Evolutionary conservation across 306 rosid species (phyloP), one percentile per base, ranked within the genome.

Genomic region (Crotalaria pallida): DNA sequence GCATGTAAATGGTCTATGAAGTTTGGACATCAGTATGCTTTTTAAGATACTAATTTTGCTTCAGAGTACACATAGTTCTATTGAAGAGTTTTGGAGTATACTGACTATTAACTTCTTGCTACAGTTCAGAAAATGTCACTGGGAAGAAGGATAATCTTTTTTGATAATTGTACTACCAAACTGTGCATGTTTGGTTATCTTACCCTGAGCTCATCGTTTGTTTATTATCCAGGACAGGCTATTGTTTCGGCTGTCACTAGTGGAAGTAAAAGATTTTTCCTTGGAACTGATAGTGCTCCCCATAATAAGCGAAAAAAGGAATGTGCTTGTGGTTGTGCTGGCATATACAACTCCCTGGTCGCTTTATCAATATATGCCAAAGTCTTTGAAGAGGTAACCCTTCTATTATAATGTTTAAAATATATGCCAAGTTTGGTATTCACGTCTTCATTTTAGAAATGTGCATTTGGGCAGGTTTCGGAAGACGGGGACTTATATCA

Each of bases 231-330:
- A 90, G 96, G 93, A 72, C 85, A 82, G 65, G 90, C 96, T 56
- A 81, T 93, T 63, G 96, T 90, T 24, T 83, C 93, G 6, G 96
- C 96, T 71, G 91, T 93, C 22, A 90, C 90, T 1, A 84, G 93
- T 60, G 96, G 96, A 83, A 88, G 89, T 61, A 93, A 81, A 74
- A 77, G 76, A 69, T 93, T 88, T 76, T 93, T 93, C 81, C 90
- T 93, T 26, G 98, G 98, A 76, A 88, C 96, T 43, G 97, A 93
- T 76, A 93, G 97, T 45, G 98, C 97, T 71, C 98, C 96, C 43
- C 98, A 88, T 71, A 96, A 93, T 73, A 86, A 81, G 71, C 88
- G 41, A 58, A 88, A 68, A 15, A 93, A 93, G 79, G 98, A 93
- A 78, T 62, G 84, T 61, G 0, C 91, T 34, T 93, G 98, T 76